Base-by-base conservation (phyloP, 495 filamentous ascomycete species). In the Schizothecium vesticola region DNA sequence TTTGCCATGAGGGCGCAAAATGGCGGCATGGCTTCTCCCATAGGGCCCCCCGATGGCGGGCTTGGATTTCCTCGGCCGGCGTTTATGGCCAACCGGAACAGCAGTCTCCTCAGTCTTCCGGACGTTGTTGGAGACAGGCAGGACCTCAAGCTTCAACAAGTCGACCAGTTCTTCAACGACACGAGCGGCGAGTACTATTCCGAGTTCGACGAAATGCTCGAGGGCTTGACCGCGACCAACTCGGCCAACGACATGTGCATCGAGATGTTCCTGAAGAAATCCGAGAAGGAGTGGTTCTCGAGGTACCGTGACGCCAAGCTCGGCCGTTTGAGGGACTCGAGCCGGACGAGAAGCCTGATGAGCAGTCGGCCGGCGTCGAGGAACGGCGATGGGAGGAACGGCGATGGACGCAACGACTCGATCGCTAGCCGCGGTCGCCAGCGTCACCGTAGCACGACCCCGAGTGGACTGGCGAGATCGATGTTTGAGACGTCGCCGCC, bases 111-210 rank as follows among this genome's bases (percentile, higher is more conserved):
- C 75, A 85, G 65, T 76, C 82, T 85, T 57, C 81, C 84, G 31
- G 85, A 84, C 1, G 83, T 90, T 8, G 81, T 88, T 19, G 86
- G 86, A 16, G 87, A 87, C 61, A 82, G 86, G 69, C 86, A 86
- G 26, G 86, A 91, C 68, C 86, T 85, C 71, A 80, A 84, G 71
- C 81, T 90, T 25, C 88, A 90, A 69, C 85, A 88, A 67, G 85
- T 89, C 21, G 85, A 89, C 67, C 87, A 87, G 26, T 87, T 85
- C 78, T 91, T 91, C 78, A 89, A 85, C n/a, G 88, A 91, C 73
- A 80, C 83, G 6, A 85, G 81, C 25, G 86, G 86, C 16, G 71
- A 83, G 26, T 90, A 86, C 76, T 85, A 85, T 24, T 75, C 81
- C 25, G 78, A 78, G 55, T 91, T 89, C 67, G 82, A 86, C 60